Evolutionary conservation across 495 filamentous ascomycete genomes (phyloP).

Genomic region (Podospora australis): DNA sequence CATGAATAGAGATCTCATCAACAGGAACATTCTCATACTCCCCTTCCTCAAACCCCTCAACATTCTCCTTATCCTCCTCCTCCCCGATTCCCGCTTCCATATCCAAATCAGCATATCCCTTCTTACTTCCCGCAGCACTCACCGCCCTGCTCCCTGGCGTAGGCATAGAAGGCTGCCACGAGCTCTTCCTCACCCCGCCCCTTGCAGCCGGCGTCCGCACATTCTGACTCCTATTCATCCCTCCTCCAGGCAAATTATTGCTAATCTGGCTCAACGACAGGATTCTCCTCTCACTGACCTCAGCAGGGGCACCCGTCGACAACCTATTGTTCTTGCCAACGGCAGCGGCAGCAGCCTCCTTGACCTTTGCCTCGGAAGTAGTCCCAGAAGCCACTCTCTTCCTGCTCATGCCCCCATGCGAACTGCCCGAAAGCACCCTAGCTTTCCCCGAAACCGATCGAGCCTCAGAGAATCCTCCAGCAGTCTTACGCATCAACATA

Average conservation of each 20-base stretch:
- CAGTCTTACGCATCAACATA: conserved; percentile 62
- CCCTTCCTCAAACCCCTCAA: conserved; percentile 42
- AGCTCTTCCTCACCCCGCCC: conserved; percentile 59
- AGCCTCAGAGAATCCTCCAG: background rate
- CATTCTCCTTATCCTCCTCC: conserved; percentile 29
- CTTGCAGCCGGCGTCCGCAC: conserved; percentile 62
- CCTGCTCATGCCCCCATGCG: conserved; percentile 49
- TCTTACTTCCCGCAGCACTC: conserved; percentile 8
- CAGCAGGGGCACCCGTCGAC: background rate
- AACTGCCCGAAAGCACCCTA: conserved; percentile 17
- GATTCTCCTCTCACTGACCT: conserved; percentile 44
- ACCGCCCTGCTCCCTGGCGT: conserved; percentile 35
- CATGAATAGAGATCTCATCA: background rate
- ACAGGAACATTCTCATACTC: conserved; percentile 35
- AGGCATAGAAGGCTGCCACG: conserved; percentile 47
- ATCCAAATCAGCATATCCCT: conserved; percentile 42
- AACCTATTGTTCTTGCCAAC: background rate
- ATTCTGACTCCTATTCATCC: conserved; percentile 54
- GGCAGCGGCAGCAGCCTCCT: background rate
- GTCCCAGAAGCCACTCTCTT: background rate
- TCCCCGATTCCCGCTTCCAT: background rate
- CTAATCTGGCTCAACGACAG: conserved; percentile 83
- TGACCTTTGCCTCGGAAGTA: background rate
- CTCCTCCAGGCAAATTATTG: conserved; percentile 59
- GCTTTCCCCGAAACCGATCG: background rate